These are phyloP conservation scores for Schwanniomyces pseudopolymorphus DNA, from an alignment of 805 yeast species.

Conservation along the genomic window DNA sequence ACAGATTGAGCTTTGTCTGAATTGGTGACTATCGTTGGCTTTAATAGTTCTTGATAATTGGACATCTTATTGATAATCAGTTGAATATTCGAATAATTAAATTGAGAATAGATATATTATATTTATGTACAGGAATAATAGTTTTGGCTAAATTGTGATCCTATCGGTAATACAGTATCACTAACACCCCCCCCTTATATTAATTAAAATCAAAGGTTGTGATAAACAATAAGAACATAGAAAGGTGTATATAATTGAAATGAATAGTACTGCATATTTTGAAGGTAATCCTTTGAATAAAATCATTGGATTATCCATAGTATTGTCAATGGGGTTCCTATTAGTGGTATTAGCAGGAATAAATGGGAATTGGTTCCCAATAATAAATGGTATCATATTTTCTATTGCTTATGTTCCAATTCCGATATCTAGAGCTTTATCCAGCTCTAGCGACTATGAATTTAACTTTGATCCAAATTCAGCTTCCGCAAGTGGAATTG, in stretches of 20 bases:
- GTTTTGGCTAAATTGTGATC: neutral
- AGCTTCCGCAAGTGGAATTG: conserved; percentile 30
- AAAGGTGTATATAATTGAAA: conserved; percentile 2
- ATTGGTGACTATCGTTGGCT: neutral
- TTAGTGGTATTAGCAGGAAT: conserved; percentile 84
- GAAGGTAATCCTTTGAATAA: conserved; percentile 64
- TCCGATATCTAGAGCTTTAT: conserved; percentile 29
- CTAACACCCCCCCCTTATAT: no score
- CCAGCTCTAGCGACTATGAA: conserved; percentile 39
- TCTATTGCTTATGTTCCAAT: conserved; percentile 42
- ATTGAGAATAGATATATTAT: neutral
- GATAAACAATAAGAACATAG: neutral
- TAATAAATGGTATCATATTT: conserved; percentile 55
- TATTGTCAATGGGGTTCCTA: conserved; percentile 86
- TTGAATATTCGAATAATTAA: neutral
- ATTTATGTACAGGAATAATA: neutral
- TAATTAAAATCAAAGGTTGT: neutral
- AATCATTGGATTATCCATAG: conserved; percentile 71
- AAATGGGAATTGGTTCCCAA: conserved; percentile 88
- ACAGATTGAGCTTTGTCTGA: neutral
- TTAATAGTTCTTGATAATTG: neutral
- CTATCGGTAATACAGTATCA: neutral
- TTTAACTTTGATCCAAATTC: conserved; percentile 41
- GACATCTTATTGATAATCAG: neutral
- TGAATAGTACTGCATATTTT: conserved; percentile 21